Conservation (phyloP, 2,329 filamentous ascomycete genomes). For the Epichloe uncinata region DNA sequence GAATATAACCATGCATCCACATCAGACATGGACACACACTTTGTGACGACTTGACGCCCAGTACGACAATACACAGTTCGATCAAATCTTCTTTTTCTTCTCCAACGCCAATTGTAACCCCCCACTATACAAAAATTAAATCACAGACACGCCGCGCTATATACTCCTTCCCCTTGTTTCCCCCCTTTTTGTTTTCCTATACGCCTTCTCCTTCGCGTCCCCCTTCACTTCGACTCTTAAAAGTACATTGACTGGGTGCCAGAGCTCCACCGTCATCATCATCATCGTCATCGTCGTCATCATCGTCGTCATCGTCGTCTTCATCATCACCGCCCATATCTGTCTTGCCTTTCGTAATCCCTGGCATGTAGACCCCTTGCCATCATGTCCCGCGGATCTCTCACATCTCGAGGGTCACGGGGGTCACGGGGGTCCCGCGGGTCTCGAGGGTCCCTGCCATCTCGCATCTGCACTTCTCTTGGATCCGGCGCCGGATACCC, state of each 20-base stretch:
- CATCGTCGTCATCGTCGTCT: neutral
- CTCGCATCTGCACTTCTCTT: slow-evolving; percentile 18
- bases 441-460: slow-evolving; percentile 17
- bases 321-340: slow-evolving; percentile 26
- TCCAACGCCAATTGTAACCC: too few species aligned
- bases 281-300: neutral
- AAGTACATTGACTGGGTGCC: too few species aligned
- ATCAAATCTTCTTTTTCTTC: too few species aligned
- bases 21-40: too few species aligned
- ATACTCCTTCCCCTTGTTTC: too few species aligned
- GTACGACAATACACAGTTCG: too few species aligned
- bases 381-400: slow-evolving; percentile 29
- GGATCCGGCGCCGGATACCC: slow-evolving; percentile 21
- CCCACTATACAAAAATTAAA: neutral
- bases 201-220: too few species aligned
- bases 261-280: neutral
- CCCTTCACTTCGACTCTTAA: too few species aligned
- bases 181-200: too few species aligned
- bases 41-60: too few species aligned
- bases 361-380: slow-evolving; percentile 30
- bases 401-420: slow-evolving; percentile 15
- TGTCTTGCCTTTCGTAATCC: slow-evolving; percentile 32
- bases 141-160: slow-evolving; percentile 2
- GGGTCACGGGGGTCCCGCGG: neutral
- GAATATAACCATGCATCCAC: too few species aligned